Base-by-base conservation (phyloP, 2,329 filamentous ascomycete species). In the Colletotrichum sp. region DNA sequence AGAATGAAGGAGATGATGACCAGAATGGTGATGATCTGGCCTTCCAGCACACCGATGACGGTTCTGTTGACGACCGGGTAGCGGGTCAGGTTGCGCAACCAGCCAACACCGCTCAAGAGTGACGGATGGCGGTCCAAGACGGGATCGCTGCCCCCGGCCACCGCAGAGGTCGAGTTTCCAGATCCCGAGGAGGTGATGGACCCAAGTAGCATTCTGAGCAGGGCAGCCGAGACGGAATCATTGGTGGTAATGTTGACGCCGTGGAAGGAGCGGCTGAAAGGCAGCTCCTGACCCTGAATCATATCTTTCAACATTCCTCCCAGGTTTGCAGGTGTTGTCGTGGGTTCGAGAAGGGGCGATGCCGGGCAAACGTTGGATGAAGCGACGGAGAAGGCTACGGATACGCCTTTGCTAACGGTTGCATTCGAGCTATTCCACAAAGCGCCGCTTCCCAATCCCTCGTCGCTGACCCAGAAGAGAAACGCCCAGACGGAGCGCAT, bases 1-100 rank as follows among this genome's bases (percentile, higher is more conserved):
- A 99, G 87, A 75, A 99, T 98, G 84, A 98, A 99, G 74, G 94
- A 96, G 60, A 98, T 90, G 9, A 99, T 96, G 67, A 98, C 95
- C 13, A 98, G 87, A 8, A 98, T 87, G 1, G 96, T 99, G 79
- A 99, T 98, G 64, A 98, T 91, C 82, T 98, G 96, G 6, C 97
- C 97, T 85, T 99, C 97, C 5, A 98, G 87, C 1, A 96, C 91
- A 79, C 96, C 94, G 68, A 98, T 93, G 19, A 98, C 86, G 68
- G 94, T 90, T 64, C 93, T 92, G 83, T 98, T 98, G 74, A 98
- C 82, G 16, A 90, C 88, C 2, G 93, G 89, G 65, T 92, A 95
- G 6, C 92, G 88, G 0, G 95, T 98, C 27, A 94, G 83, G 69
- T 90, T 92, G 57, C 87, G 88, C 16, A 94, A 82, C 68, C 92